A percentile compares a stretch with the other conserved stretches of the same genome.
Conservation (phyloP, 371 early-diverging fungal species). For the Mortierella sp. region DNA sequence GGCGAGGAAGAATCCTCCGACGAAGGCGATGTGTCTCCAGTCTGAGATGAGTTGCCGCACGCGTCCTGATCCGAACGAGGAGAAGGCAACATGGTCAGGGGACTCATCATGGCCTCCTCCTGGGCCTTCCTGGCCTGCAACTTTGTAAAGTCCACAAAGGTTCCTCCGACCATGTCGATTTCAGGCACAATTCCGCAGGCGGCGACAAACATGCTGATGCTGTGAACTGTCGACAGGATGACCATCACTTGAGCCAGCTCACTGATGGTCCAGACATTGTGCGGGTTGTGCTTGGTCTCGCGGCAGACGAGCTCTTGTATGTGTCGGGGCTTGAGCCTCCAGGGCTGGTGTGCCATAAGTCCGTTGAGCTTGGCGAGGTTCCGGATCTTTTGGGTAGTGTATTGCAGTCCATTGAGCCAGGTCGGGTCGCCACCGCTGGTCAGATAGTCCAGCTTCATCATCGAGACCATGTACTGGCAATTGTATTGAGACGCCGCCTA, state of each 20-base stretch:
- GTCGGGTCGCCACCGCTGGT: slow-evolving; percentile 71
- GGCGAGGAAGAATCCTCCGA: slow-evolving; percentile 11
- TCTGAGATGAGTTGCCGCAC: background rate
- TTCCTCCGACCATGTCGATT: slow-evolving; percentile 74
- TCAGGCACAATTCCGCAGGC: slow-evolving; percentile 78
- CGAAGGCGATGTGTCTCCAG: background rate
- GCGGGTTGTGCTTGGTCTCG: slow-evolving; percentile 52
- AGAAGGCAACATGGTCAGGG: slow-evolving; percentile 49
- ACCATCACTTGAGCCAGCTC: slow-evolving; percentile 77
- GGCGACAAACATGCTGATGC: slow-evolving; percentile 71
- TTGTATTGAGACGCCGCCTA: slow-evolving; percentile 74
- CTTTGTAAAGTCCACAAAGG: slow-evolving; percentile 45
- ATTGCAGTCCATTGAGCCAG: slow-evolving; percentile 71
- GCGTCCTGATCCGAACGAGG: slow-evolving; percentile 37
- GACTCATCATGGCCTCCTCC: slow-evolving; percentile 41
- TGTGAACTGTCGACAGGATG: slow-evolving; percentile 68
- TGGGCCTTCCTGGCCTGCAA: slow-evolving; percentile 28
- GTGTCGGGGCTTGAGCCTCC: slow-evolving; percentile 66
- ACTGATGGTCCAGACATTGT: slow-evolving; percentile 70
- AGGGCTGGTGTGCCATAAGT: slow-evolving; percentile 73
- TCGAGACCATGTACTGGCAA: slow-evolving; percentile 73
- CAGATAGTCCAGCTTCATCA: slow-evolving; percentile 69
- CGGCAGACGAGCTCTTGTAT: slow-evolving; percentile 61
- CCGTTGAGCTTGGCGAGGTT: slow-evolving; percentile 64
- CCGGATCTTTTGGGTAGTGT: slow-evolving; percentile 68